phyloP scores from a whole-genome alignment of 2,329 filamentous ascomycete genomes.

The Colletotrichum liaoningense region DNA sequence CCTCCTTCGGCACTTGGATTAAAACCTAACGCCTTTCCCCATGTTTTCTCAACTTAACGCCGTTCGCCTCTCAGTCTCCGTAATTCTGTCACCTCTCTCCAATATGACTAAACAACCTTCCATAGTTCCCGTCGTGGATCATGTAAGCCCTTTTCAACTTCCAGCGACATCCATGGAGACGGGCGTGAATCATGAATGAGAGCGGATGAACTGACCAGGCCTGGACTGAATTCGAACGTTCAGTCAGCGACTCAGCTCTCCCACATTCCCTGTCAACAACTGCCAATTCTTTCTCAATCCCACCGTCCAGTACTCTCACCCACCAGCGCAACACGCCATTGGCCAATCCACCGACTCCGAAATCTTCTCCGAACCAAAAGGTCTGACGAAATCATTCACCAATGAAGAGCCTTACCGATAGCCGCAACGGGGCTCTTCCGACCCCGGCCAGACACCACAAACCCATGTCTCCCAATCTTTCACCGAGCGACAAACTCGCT shows the following conservation, averaged over 20 bases:
- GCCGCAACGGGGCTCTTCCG: slow-evolving; percentile 16
- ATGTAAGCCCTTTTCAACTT: background rate
- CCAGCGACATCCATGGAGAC: background rate
- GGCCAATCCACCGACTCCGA: background rate
- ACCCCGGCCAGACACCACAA: background rate
- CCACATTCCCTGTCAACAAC: too few species aligned
- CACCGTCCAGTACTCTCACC: background rate
- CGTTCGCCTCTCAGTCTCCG: background rate
- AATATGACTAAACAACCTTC: background rate
- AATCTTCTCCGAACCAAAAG: slow-evolving; percentile 15
- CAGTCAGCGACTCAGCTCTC: background rate
- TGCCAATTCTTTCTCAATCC: background rate
- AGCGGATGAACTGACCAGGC: background rate
- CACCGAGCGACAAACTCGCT: background rate
- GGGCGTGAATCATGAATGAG: background rate
- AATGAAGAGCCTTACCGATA: slow-evolving; percentile 22
- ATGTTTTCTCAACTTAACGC: background rate
- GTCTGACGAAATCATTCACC: background rate
- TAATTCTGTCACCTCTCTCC: background rate
- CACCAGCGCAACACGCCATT: background rate
- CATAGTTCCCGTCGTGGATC: background rate
- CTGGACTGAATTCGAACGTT: background rate
- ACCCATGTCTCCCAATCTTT: background rate
- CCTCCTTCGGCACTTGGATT: background rate
- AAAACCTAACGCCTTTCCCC: background rate